Evolutionary conservation across 352 stramenopile species (phyloP), one percentile per base, ranked within the genome.

Genomic region (Pythium oligandrum): DNA sequence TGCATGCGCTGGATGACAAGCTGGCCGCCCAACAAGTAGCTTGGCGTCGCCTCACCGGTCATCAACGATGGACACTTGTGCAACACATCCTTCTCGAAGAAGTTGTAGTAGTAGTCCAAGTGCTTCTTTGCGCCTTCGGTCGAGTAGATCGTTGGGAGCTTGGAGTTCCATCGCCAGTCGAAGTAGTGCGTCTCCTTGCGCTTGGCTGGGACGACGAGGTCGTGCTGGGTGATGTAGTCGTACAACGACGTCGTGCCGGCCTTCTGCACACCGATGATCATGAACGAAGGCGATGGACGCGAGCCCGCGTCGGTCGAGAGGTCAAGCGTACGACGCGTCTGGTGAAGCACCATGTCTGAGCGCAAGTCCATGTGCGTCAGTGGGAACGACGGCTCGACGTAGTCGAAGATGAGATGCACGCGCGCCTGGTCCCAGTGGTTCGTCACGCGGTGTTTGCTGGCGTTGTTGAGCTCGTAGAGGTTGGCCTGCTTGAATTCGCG

Each of bases 391-490:
- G 78, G 63, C 61, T 98, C 90, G 2, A 98, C 93, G 66, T 99
- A 99, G 80, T 99, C 97, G 53, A 99, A 94, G 64, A 99, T 99
- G 45, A 99, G 67, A 75, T 99, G 97, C 30, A 98, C 93, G 36
- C 97, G 90, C 66, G 93, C 68, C 43, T 94, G 62, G 31, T 83
- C 66, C 68, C 80, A 96, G 55, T 93, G 82, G 77, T 99, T 99
- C 50, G 87, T 90, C 30, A 99, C 87, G 39, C 69, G 61, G 73
- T 98, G 96, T 62, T 98, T 98, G 61, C 92, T 95, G 56, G 97
- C 95, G 72, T 99, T 99, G 80, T 99, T 99, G 53, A 99, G 94
- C 81, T 99, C 97, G 78, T 99, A 97, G 3, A 99, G 81, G 42
- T 93, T 79, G 51, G 95, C 96, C 55, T 98, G 86, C 56, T 86